phyloP scores from a whole-genome alignment of 1,284 basidiomycete genomes.

The Marasmius fiardii region DNA sequence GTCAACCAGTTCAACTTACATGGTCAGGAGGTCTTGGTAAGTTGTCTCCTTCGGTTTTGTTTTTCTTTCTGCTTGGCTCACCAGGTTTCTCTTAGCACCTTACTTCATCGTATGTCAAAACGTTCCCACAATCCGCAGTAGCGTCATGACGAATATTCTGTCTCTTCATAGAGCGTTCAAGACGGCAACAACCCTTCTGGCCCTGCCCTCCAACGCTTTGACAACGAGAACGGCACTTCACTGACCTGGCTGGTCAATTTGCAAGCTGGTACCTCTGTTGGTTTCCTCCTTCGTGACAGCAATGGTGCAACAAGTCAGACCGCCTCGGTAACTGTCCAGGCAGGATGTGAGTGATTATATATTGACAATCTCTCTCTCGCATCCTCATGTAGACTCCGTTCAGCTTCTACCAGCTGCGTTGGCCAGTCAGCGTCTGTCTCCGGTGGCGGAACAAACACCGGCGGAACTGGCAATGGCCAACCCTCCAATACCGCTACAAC shows the following conservation, averaged over 20 bases:
- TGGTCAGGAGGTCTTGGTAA: conserved; percentile 51
- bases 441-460: conserved; percentile 11
- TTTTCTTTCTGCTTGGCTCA: conserved; percentile 13
- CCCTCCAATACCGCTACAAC: conserved; percentile 17
- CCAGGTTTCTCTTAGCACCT: conserved; percentile 32
- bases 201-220: conserved; percentile 33
- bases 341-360: conserved; percentile 37
- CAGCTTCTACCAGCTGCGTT: conserved; percentile 33
- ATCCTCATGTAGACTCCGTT: conserved; percentile 9
- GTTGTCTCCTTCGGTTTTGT: conserved; percentile 20
- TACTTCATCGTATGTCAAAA: conserved; percentile 46
- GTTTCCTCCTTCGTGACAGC: conserved; percentile 50
- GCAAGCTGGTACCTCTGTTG: conserved; percentile 38
- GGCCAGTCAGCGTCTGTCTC: conserved; percentile 15
- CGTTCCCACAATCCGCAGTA: neutral
- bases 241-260: conserved; percentile 46
- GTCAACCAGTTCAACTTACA: conserved; percentile 44
- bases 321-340: conserved; percentile 45
- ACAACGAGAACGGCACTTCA: conserved; percentile 33
- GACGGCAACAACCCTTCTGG: conserved; percentile 33
- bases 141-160: neutral
- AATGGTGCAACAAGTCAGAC: conserved; percentile 44
- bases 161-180: conserved; percentile 32
- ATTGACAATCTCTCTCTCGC: conserved; percentile 7
- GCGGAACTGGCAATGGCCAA: conserved; percentile 15